A percentile compares a stretch with the other conserved stretches of the same genome.
Evolutionary conservation across 495 filamentous ascomycete genomes (phyloP).

Genomic region (Xylaria intraflava): DNA sequence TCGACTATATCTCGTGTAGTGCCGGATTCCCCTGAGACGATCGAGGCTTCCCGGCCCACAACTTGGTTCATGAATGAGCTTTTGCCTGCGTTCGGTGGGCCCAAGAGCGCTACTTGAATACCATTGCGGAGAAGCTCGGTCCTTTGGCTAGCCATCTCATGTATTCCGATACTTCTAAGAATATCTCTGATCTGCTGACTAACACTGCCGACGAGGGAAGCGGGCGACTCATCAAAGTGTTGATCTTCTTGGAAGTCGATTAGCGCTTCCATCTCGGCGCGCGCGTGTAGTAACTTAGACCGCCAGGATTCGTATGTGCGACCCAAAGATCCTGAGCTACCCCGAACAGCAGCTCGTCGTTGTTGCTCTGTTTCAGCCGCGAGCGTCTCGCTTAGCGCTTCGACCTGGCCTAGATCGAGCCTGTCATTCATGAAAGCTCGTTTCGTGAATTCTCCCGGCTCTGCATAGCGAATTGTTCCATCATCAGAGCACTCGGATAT

Average conservation of each 20-base stretch:
- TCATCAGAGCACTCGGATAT: slow-evolving; percentile 47
- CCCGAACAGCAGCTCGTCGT: slow-evolving; percentile 75
- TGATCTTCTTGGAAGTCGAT: slow-evolving; percentile 98
- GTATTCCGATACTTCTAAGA: slow-evolving; percentile 52
- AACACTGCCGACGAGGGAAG: slow-evolving; percentile 62
- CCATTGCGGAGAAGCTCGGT: slow-evolving; percentile 83
- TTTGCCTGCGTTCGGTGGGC: slow-evolving; percentile 92
- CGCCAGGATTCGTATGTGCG: slow-evolving; percentile 83
- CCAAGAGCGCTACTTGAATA: slow-evolving; percentile 77
- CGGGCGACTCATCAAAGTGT: slow-evolving; percentile 85
- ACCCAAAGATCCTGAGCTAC: slow-evolving; percentile 62
- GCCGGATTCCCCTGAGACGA: slow-evolving; percentile 85
- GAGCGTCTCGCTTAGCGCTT: slow-evolving; percentile 80
- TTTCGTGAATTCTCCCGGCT: slow-evolving; percentile 91
- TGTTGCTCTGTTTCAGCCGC: slow-evolving; percentile 91
- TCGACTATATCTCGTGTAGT: slow-evolving; percentile 94
- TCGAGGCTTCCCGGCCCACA: slow-evolving; percentile 89
- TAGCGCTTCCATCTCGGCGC: slow-evolving; percentile 87
- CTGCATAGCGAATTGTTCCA: slow-evolving; percentile 70
- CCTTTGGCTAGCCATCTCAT: slow-evolving; percentile 68
- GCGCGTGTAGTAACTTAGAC: slow-evolving; percentile 64
- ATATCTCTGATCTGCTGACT: slow-evolving; percentile 55
- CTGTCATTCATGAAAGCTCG: slow-evolving; percentile 85
- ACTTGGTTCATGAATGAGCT: slow-evolving; percentile 86
- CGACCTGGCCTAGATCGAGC: slow-evolving; percentile 86